These are phyloP conservation scores for Cenchrus fungigraminus DNA, from an alignment of 176 grass and related monocot species.

Conservation along the genomic window DNA sequence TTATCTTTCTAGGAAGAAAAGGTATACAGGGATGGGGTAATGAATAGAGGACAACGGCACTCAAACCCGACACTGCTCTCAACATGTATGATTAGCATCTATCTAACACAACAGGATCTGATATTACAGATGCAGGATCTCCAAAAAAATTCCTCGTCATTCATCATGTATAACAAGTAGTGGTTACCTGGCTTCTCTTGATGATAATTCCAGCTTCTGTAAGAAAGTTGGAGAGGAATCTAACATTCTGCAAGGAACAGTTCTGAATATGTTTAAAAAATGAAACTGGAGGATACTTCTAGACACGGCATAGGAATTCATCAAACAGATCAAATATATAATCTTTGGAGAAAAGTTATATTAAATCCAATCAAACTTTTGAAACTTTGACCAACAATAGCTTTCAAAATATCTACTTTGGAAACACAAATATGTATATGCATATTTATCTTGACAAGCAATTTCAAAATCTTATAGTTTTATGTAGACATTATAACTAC, in stretches of 20 bases:
- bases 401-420: no score
- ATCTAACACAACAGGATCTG: constrained; percentile 17
- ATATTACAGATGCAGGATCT: neutral
- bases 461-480: neutral
- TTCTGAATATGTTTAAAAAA: constrained; percentile 30
- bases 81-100: constrained; percentile 11
- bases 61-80: constrained; percentile 4
- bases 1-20: neutral
- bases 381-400: neutral
- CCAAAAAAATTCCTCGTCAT: neutral
- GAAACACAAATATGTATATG: neutral
- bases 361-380: neutral
- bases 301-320: constrained; percentile 3
- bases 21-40: neutral
- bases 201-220: constrained; percentile 97
- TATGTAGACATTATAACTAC: neutral
- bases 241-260: constrained; percentile 75
- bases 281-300: constrained; percentile 19
- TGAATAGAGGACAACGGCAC: neutral
- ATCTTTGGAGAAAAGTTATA: neutral
- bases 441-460: neutral
- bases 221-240: constrained; percentile 88
- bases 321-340: constrained; percentile 23
- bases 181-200: constrained; percentile 86
- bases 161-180: neutral